A percentile compares a stretch with the other conserved stretches of the same genome.
Conservation (phyloP, 2,329 filamentous ascomycete genomes). For the Rasamsonia emersonii region DNA sequence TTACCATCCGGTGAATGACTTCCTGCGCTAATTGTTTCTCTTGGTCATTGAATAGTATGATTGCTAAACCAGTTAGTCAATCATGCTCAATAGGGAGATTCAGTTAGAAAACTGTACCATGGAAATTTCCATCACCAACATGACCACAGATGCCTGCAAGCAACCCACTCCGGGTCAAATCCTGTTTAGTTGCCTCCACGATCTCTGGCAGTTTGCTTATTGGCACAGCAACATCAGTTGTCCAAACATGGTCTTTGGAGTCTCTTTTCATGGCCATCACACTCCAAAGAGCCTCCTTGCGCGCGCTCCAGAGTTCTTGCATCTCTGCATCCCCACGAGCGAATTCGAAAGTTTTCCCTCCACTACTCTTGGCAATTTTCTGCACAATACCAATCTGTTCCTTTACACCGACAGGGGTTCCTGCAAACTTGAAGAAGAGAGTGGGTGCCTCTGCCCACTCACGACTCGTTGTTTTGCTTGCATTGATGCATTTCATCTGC, state of each 20-base stretch:
- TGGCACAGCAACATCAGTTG: conserved; percentile 72
- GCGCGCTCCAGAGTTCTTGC: conserved; percentile 63
- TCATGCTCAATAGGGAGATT: conserved; percentile 9
- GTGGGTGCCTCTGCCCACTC: conserved; percentile 63
- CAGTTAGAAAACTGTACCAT: conserved; percentile 36
- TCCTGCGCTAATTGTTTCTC: conserved; percentile 48
- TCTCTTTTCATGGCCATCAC: conserved; percentile 57
- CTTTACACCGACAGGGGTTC: conserved; percentile 54
- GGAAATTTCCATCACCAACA: conserved; percentile 68
- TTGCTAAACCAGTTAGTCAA: conserved; percentile 34
- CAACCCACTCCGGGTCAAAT: conserved; percentile 55
- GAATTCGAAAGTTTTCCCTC: conserved; percentile 58
- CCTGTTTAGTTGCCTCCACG: conserved; percentile 60
- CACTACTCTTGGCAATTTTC: conserved; percentile 47
- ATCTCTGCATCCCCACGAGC: conserved; percentile 57
- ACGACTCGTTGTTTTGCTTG: conserved; percentile 35
- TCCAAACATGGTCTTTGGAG: conserved; percentile 60
- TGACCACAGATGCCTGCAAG: conserved; percentile 62
- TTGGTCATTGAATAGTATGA: conserved; percentile 52
- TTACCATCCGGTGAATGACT: conserved; percentile 61
- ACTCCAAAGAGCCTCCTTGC: conserved; percentile 67
- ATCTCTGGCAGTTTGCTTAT: conserved; percentile 63
- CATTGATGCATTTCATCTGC: conserved; percentile 68
- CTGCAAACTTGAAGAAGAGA: conserved; percentile 67
- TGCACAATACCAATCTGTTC: conserved; percentile 55